These are phyloP conservation scores for Hamamelis virginiana DNA, from an alignment of 164 flowering plant genomes.

Conservation along the genomic window DNA sequence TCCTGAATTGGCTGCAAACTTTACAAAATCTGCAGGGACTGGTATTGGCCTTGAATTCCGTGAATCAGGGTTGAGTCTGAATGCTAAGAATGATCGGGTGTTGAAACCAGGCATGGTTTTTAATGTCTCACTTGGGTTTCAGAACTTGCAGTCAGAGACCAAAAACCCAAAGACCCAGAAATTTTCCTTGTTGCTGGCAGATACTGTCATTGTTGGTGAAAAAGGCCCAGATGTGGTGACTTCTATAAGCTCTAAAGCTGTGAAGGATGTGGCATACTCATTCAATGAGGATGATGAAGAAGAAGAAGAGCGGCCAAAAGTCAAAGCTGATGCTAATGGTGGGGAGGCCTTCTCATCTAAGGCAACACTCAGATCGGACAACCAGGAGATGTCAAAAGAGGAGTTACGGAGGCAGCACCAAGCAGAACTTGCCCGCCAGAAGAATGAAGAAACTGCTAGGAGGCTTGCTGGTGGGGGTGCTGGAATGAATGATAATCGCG, in stretches of 20 bases:
- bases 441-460: slow-evolving; percentile 83
- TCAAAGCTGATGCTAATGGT: slow-evolving; percentile 30
- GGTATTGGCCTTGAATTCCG: slow-evolving; percentile 84
- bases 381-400: slow-evolving; percentile 71
- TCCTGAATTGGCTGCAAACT: slow-evolving; percentile 52
- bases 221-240: slow-evolving; percentile 50
- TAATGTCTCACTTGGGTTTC: slow-evolving; percentile 78
- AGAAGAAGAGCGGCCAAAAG: slow-evolving; percentile 47
- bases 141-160: slow-evolving; percentile 52
- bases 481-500: slow-evolving; percentile 33
- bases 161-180: slow-evolving; percentile 48
- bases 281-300: slow-evolving; percentile 72
- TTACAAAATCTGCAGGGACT: slow-evolving; percentile 77
- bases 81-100: slow-evolving; percentile 63
- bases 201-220: slow-evolving; percentile 60
- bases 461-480: slow-evolving; percentile 69
- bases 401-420: slow-evolving; percentile 80
- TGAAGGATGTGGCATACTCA: slow-evolving; percentile 74
- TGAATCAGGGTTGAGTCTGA: slow-evolving; percentile 65
- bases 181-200: slow-evolving; percentile 63
- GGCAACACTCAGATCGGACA: slow-evolving; percentile 67
- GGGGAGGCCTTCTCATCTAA: slow-evolving; percentile 35
- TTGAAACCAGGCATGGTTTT: slow-evolving; percentile 73
- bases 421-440: slow-evolving; percentile 81
- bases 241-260: slow-evolving; percentile 50